Base-by-base conservation (phyloP, 2,329 filamentous ascomycete genomes). In the Xylaria arbuscula region DNA sequence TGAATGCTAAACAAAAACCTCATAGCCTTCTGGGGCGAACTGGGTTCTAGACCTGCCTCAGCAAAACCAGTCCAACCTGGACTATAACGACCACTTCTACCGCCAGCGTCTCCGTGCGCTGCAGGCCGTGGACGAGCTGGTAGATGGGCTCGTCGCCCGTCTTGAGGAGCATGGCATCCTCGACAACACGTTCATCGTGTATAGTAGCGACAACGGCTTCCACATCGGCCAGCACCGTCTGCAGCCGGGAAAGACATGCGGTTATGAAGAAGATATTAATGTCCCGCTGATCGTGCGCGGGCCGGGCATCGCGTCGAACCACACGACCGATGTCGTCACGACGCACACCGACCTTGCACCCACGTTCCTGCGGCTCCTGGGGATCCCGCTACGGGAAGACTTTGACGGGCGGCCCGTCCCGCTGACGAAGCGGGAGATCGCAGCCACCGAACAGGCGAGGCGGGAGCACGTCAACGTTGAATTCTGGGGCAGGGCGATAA, bases 201-300 rank as follows among this genome's bases (percentile, higher is more conserved):
- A 87, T 76, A 87, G 85, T 10, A 82, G 82, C 4, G 87, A 89
- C 75, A 89, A 89, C 70, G 87, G 87, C 1, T 89, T 83, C 75
- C 87, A 89, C 72, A 85, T 89, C 63, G 84, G 85, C 10, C 64
- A 89, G 72, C 87, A 89, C 75, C 83, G 87, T 0, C 77, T 89
- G 28, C 83, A 83, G 47, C 86, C 87, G 0, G 87, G 87, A 0
- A 89, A 89, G 78, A 82, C 83, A 51, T 88, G 86, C 64, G 84
- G 83, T 0, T 88, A 83, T 72, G 87, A 89, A 68, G 86, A 87
- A 72, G 87, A 89, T 72, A 86, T 88, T 62, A 84, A 87, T 34
- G 81, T 89, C 1, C 87, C 87, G 80, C 81, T 90, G 4, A 82
- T 88, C 42, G 83, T 91, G 19, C 82, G 88, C 10, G 89, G 89